These are phyloP conservation scores for Phyllostachys edulis DNA, from an alignment of 176 grass and related monocot species.

Conservation along the genomic window DNA sequence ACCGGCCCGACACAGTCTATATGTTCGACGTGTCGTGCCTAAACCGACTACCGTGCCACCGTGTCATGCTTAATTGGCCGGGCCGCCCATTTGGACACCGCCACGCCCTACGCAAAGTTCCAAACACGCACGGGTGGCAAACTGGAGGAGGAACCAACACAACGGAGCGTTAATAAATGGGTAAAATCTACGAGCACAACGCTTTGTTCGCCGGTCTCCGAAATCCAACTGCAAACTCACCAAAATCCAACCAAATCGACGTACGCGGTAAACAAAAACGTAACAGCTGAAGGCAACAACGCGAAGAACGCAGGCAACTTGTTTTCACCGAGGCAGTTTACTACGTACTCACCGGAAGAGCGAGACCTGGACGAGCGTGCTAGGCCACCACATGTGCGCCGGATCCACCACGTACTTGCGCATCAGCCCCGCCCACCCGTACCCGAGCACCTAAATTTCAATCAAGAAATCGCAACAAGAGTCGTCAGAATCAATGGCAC, in stretches of 20 bases:
- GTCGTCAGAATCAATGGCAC: not conserved
- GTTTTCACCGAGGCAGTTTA: not conserved
- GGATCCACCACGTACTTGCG: slow-evolving; percentile 90
- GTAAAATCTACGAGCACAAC: not conserved
- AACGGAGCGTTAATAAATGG: not conserved
- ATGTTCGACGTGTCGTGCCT: too few relatives aligned
- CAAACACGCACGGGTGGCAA: not conserved
- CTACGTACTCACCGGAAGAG: slow-evolving; percentile 62
- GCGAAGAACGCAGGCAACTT: not conserved
- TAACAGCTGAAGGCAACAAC: not conserved
- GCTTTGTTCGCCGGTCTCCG: not conserved
- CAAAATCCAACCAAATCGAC: slow-evolving; percentile 11
- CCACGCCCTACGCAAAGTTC: not conserved
- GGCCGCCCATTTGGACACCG: too few relatives aligned
- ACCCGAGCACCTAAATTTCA: slow-evolving; percentile 62
- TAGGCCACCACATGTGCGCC: slow-evolving; percentile 96
- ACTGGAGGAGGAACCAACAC: not conserved
- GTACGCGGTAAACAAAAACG: not conserved
- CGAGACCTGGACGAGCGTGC: slow-evolving; percentile 88
- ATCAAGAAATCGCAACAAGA: not conserved
- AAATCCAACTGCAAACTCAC: not conserved
- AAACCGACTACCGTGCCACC: too few relatives aligned
- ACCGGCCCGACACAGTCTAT: too few relatives aligned
- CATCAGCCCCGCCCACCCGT: slow-evolving; percentile 92
- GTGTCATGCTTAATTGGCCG: too few relatives aligned